A percentile compares a stretch with the other conserved stretches of the same genome.
These are phyloP conservation scores for Fusarium devonianum DNA, from an alignment of 2,329 filamentous ascomycete species.

Conservation along the genomic window DNA sequence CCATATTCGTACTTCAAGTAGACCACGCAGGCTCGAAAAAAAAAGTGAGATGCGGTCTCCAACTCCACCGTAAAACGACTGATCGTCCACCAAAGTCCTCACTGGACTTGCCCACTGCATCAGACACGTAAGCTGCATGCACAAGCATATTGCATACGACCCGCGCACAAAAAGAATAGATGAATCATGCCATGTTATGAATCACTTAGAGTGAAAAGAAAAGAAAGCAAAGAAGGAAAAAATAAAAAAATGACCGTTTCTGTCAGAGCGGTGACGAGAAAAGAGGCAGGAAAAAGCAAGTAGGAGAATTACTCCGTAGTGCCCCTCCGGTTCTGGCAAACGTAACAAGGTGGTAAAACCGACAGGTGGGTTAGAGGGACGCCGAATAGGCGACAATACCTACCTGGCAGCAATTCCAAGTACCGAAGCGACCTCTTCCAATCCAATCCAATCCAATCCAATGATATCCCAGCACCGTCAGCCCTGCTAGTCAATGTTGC, in stretches of 20 bases:
- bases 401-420: slow-evolving; percentile 1
- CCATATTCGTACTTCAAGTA: too few species aligned
- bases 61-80: slow-evolving; percentile 18
- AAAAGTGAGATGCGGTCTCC: slow-evolving; percentile 17
- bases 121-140: slow-evolving; percentile 22
- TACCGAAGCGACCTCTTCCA: slow-evolving; percentile 12
- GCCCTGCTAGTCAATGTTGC: slow-evolving; percentile 21
- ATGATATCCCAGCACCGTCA: slow-evolving; percentile 1
- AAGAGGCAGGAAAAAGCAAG: slow-evolving; percentile 24
- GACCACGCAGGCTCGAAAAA: too few species aligned
- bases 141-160: slow-evolving; percentile 16
- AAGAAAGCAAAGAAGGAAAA: slow-evolving; percentile 10
- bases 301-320: too few species aligned
- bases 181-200: slow-evolving; percentile 24
- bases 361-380: slow-evolving; percentile 19
- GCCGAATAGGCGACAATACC: slow-evolving; percentile 22
- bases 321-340: too few species aligned
- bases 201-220: slow-evolving; percentile 1
- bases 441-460: too few species aligned
- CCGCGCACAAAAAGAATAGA: slow-evolving; percentile 28
- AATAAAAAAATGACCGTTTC: too few species aligned
- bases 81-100: slow-evolving; percentile 18
- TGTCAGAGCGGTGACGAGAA: slow-evolving; percentile 7
- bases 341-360: neutral
- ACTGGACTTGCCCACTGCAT: slow-evolving; percentile 11